Conservation (phyloP, 805 yeast genomes). For the Ogataea naganishii region DNA sequence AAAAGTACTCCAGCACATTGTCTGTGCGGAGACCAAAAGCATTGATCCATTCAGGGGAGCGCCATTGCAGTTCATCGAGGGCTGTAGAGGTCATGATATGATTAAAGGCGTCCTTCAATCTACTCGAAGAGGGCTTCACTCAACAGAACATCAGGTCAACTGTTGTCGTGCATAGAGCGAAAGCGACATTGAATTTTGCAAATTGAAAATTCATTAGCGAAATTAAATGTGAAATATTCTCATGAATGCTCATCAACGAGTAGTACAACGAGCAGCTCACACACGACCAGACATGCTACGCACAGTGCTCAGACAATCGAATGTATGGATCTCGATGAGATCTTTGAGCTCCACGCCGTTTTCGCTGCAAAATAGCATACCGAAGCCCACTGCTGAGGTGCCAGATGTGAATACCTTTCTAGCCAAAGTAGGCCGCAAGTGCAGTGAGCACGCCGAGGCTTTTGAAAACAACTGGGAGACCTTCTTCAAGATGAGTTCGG, state of each 20-base stretch:
- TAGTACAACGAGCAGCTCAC: too few species aligned
- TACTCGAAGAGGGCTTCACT: too few species aligned
- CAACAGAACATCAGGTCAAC: too few species aligned
- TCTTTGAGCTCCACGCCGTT: slow-evolving; percentile 1
- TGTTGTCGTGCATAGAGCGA: too few species aligned
- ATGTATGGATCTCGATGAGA: not conserved
- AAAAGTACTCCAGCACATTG: slow-evolving; percentile 86
- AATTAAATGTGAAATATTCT: not conserved
- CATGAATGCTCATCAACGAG: too few species aligned
- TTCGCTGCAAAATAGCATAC: slow-evolving; percentile 20
- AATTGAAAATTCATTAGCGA: not conserved
- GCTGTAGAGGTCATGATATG: too few species aligned
- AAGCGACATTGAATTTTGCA: not conserved
- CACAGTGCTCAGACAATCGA: too few species aligned
- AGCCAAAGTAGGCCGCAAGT: slow-evolving; percentile 68
- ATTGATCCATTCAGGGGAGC: slow-evolving; percentile 96
- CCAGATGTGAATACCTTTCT: slow-evolving; percentile 73
- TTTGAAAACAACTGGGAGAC: slow-evolving; percentile 66
- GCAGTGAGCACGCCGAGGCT: slow-evolving; percentile 54
- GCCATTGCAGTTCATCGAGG: slow-evolving; percentile 92
- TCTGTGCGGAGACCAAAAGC: slow-evolving; percentile 78
- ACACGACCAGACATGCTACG: too few species aligned
- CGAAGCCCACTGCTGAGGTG: slow-evolving; percentile 41
- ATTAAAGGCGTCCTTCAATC: too few species aligned
- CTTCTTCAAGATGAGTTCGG: slow-evolving; percentile 48